phyloP scores from a whole-genome alignment of 2,329 filamentous ascomycete genomes.

The Trichoderma harzianum region DNA sequence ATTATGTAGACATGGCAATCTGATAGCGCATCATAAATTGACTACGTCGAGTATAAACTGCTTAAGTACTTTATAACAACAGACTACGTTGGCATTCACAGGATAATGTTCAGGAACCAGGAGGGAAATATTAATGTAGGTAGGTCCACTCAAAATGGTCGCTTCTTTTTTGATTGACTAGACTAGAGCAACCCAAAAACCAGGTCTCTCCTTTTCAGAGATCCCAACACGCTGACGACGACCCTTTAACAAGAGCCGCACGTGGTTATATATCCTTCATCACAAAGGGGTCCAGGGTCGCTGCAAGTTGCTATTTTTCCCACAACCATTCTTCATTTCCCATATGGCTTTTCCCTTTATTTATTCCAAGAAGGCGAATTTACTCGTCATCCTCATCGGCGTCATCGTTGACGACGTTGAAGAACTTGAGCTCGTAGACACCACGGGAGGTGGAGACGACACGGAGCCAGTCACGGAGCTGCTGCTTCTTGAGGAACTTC shows the following conservation, averaged over 20 bases:
- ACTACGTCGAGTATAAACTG: background rate
- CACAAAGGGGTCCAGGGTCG: background rate
- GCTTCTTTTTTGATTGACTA: slow-evolving; percentile 26
- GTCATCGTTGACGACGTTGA: slow-evolving; percentile 99
- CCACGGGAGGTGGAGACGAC: slow-evolving; percentile 97
- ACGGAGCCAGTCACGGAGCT: slow-evolving; percentile 99
- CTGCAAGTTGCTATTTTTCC: background rate
- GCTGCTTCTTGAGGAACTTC: slow-evolving; percentile 99
- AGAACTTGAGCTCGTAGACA: slow-evolving; percentile 99
- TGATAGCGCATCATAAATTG: background rate
- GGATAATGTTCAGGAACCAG: background rate
- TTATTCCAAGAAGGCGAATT: slow-evolving; percentile 34
- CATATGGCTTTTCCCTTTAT: background rate
- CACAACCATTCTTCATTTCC: background rate
- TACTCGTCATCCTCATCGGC: slow-evolving; percentile 99
- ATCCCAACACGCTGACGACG: slow-evolving; percentile 6
- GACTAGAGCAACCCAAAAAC: background rate
- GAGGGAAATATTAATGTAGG: background rate
- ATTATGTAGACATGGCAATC: background rate
- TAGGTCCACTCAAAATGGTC: slow-evolving; percentile 26
- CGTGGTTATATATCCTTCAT: background rate
- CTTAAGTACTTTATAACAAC: background rate
- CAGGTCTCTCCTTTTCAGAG: background rate
- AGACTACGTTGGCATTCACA: background rate
- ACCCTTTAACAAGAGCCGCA: background rate